phyloP scores from a whole-genome alignment of 768 basidiomycete species.

The Auriculariales sp. region DNA sequence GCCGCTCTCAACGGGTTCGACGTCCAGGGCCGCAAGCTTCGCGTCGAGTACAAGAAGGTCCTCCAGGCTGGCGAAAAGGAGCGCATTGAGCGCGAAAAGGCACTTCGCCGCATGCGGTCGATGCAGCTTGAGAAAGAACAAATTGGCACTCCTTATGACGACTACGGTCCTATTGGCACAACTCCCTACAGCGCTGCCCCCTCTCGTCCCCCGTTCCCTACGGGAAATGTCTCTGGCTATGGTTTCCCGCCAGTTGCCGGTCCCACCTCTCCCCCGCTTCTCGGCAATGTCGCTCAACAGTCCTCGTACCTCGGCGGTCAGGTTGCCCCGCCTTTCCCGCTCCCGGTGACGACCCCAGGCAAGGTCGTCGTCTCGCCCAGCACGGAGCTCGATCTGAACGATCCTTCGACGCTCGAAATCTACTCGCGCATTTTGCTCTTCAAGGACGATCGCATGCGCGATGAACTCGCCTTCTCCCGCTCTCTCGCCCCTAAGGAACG shows the following conservation, averaged over 20 bases:
- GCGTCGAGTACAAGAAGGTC: slow-evolving; percentile 99
- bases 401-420: slow-evolving; percentile 89
- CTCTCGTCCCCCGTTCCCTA: background rate
- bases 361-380: slow-evolving; percentile 23
- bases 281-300: background rate
- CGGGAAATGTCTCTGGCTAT: background rate
- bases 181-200: slow-evolving; percentile 17
- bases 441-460: slow-evolving; percentile 95
- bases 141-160: slow-evolving; percentile 37
- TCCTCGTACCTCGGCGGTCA: slow-evolving; percentile 10
- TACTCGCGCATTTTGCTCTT: slow-evolving; percentile 93
- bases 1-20: slow-evolving; percentile 93
- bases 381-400: slow-evolving; percentile 84
- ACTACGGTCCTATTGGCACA: slow-evolving; percentile 46
- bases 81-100: slow-evolving; percentile 96
- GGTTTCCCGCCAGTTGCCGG: slow-evolving; percentile 34
- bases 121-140: slow-evolving; percentile 90
- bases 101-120: slow-evolving; percentile 91
- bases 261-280: slow-evolving; percentile 22
- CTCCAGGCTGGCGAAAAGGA: slow-evolving; percentile 99
- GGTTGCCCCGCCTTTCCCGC: slow-evolving; percentile 37
- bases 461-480: slow-evolving; percentile 93
- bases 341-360: slow-evolving; percentile 46
- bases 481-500: slow-evolving; percentile 74
- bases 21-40: slow-evolving; percentile 89